phyloP scores from a whole-genome alignment of 345 rosid genomes.

The Dipteronia dyeriana region DNA sequence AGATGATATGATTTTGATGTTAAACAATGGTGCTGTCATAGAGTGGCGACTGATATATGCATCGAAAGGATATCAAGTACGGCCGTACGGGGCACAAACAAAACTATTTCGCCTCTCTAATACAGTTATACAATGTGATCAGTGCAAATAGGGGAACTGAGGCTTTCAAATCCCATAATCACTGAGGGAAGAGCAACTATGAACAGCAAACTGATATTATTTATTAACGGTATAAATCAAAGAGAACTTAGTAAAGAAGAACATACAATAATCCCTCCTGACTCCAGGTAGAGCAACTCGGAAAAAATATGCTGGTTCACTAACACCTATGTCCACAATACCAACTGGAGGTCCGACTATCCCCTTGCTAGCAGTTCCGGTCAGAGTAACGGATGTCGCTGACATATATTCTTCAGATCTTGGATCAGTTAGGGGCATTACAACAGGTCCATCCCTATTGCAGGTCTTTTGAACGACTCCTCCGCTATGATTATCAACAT shows the following conservation, averaged over 20 bases:
- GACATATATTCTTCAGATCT: constrained; percentile 26
- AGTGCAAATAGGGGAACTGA: not conserved
- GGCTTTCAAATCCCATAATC: not conserved
- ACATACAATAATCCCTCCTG: constrained; percentile 42
- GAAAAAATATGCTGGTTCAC: constrained; percentile 55
- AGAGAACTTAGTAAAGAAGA: constrained; percentile 5
- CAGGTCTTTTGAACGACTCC: constrained; percentile 17
- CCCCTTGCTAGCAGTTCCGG: constrained; percentile 48
- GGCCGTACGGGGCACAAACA: too few relatives aligned
- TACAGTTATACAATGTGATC: not conserved
- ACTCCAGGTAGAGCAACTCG: constrained; percentile 64
- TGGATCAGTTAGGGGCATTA: constrained; percentile 25
- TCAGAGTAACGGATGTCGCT: constrained; percentile 29
- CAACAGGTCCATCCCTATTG: constrained; percentile 26
- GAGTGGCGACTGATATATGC: not conserved
- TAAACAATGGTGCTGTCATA: not conserved
- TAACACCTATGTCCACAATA: constrained; percentile 56
- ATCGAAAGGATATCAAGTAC: too few relatives aligned
- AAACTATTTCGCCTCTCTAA: not conserved
- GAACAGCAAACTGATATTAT: not conserved
- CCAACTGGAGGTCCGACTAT: constrained; percentile 52
- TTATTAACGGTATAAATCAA: not conserved
- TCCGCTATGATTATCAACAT: constrained; percentile 5
- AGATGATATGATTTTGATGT: not conserved
- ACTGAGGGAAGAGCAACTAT: not conserved